A percentile compares a stretch with the other conserved stretches of the same genome.
Conservation (phyloP, 2,329 filamentous ascomycete genomes). For the Penicillium freii region DNA sequence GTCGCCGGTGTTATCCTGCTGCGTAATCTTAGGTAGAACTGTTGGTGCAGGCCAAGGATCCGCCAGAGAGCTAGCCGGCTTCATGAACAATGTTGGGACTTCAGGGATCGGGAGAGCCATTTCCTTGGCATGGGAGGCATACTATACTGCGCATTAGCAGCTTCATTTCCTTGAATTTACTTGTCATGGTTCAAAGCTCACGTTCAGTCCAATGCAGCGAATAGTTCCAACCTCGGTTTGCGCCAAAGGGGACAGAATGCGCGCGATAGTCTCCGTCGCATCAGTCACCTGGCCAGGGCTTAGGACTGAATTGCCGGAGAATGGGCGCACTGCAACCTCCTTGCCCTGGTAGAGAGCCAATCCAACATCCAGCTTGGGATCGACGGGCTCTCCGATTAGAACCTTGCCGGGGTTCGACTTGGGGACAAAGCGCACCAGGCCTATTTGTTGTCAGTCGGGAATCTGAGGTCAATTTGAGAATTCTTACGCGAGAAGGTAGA, state of each 20-base stretch:
- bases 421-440: constrained; percentile 60
- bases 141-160: constrained; percentile 32
- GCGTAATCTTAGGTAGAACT: constrained; percentile 54
- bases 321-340: constrained; percentile 57
- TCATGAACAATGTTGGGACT: constrained; percentile 59
- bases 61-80: constrained; percentile 54
- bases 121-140: constrained; percentile 52
- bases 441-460: constrained; percentile 34
- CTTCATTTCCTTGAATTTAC: background rate
- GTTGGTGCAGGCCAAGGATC: constrained; percentile 55
- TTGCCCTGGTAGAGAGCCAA: constrained; percentile 55
- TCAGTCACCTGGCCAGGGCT: constrained; percentile 54
- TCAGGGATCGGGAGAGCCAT: constrained; percentile 53
- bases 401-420: constrained; percentile 51
- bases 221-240: constrained; percentile 55
- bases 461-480: background rate
- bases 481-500: constrained; percentile 39
- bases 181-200: constrained; percentile 21
- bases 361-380: constrained; percentile 56
- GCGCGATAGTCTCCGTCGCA: constrained; percentile 32
- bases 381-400: constrained; percentile 57
- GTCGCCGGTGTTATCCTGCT: constrained; percentile 55
- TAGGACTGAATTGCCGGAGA: constrained; percentile 59
- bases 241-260: constrained; percentile 53
- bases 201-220: constrained; percentile 59